A percentile compares a stretch with the other conserved stretches of the same genome.
These are phyloP conservation scores for Corrigiola litoralis DNA, from an alignment of 179 eudicot species.

Conservation along the genomic window DNA sequence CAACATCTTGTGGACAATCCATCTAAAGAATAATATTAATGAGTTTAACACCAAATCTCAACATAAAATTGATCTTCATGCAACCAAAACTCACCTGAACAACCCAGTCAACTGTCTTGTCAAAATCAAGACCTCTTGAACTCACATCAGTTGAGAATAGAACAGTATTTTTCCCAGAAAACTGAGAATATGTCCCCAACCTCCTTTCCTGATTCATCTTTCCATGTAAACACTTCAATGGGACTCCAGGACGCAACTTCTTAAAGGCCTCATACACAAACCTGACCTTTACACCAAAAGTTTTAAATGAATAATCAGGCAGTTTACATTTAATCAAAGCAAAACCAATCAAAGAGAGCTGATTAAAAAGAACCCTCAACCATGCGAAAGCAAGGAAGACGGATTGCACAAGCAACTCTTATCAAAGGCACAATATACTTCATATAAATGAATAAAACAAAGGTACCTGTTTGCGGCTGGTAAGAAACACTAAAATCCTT, in stretches of 20 bases:
- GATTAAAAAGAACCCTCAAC: neutral
- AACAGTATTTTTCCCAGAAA: constrained; percentile 64
- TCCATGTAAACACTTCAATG: constrained; percentile 82
- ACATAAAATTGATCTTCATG: neutral
- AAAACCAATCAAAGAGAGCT: neutral
- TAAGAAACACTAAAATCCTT: constrained; percentile 77
- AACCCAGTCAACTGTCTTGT: constrained; percentile 89
- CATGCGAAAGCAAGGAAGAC: neutral
- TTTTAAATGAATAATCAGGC: constrained; percentile 1
- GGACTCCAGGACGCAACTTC: constrained; percentile 87
- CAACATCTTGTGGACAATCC: constrained; percentile 91
- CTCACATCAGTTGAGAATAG: constrained; percentile 86
- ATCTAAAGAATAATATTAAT: constrained; percentile 39
- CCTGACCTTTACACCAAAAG: constrained; percentile 46
- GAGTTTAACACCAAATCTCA: neutral
- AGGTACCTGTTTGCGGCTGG: constrained; percentile 81
- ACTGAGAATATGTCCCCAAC: constrained; percentile 70
- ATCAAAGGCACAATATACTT: no score
- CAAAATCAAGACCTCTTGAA: constrained; percentile 88
- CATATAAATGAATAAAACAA: neutral
- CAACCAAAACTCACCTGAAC: constrained; percentile 62
- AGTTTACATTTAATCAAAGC: neutral
- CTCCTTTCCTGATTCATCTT: constrained; percentile 89
- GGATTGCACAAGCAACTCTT: no score
- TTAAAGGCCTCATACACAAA: constrained; percentile 78